Percentiles rank a stretch among this genome's conserved stretches.
Conservation (phyloP, 1,139 yeast species). For the Trichomonascaceae sp. region DNA sequence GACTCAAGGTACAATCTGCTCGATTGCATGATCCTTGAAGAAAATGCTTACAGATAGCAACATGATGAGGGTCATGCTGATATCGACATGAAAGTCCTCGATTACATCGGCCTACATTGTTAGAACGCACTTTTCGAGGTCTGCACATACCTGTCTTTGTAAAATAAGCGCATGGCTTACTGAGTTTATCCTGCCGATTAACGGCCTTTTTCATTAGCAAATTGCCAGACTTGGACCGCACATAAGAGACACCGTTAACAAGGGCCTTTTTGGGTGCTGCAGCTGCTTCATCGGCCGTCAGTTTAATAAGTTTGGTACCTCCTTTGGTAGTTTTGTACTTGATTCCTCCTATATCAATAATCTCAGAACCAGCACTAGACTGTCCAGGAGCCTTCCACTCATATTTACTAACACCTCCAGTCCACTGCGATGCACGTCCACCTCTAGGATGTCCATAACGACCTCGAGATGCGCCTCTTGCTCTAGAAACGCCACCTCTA, state of each 20-base stretch:
- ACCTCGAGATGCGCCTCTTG: constrained; percentile 8
- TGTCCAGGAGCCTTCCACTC: constrained; percentile 5
- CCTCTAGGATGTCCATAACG: constrained; percentile 12
- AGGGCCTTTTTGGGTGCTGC: constrained; percentile 21
- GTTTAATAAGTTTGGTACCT: constrained; percentile 23
- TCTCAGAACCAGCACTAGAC: constrained; percentile 7
- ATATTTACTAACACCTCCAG: constrained; percentile 7
- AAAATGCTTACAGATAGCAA: constrained; percentile 51
- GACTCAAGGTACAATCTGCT: constrained; percentile 52
- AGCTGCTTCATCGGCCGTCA: constrained; percentile 8
- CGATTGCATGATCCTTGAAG: constrained; percentile 45
- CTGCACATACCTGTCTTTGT: constrained; percentile 30
- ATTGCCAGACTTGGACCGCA: constrained; percentile 28
- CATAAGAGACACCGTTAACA: constrained; percentile 25
- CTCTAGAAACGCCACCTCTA: constrained; percentile 5
- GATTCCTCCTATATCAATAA: constrained; percentile 24
- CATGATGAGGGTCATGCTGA: constrained; percentile 46
- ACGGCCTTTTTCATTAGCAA: constrained; percentile 13
- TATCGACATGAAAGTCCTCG: constrained; percentile 50
- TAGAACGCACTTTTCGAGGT: constrained; percentile 3
- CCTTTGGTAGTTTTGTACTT: constrained; percentile 18
- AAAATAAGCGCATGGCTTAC: constrained; percentile 27
- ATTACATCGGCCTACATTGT: constrained; percentile 43
- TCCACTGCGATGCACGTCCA: constrained; percentile 12
- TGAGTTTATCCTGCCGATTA: constrained; percentile 7